Conservation (phyloP, 2,329 filamentous ascomycete species). For the Colletotrichum phormii region DNA sequence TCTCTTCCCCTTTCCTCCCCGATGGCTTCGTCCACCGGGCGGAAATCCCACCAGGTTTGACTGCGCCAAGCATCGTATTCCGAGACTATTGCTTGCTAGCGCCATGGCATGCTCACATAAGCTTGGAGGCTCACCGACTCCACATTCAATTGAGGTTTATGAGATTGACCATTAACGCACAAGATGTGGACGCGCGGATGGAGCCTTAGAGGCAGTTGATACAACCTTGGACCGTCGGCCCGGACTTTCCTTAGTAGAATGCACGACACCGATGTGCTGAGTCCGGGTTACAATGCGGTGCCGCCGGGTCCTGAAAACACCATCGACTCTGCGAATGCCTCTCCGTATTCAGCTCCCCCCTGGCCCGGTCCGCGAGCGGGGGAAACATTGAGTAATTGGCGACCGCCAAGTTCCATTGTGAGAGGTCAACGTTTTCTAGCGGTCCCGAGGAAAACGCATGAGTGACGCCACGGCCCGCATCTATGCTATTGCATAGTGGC, state of each 20-base stretch:
- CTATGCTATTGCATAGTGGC: slow-evolving; percentile 15
- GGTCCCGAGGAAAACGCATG: slow-evolving; percentile 5
- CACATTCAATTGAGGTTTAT: neutral
- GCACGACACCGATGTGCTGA: neutral
- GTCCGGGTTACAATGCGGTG: neutral
- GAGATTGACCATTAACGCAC: neutral
- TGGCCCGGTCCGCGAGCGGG: neutral
- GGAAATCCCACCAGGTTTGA: neutral
- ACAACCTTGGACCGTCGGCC: neutral
- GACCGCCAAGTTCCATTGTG: slow-evolving; percentile 21
- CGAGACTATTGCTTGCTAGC: slow-evolving; percentile 15
- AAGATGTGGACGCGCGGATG: no score
- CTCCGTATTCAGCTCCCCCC: neutral
- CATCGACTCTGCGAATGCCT: neutral
- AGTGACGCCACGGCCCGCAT: slow-evolving; percentile 11
- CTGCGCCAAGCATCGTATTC: slow-evolving; percentile 25
- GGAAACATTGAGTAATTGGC: neutral
- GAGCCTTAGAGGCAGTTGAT: neutral
- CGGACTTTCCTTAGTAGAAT: neutral
- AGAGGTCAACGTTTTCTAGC: slow-evolving; percentile 23
- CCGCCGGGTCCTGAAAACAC: neutral
- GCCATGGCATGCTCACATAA: slow-evolving; percentile 30
- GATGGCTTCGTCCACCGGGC: neutral
- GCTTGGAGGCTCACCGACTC: slow-evolving; percentile 4
- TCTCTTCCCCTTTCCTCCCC: neutral